Conservation (phyloP, 768 basidiomycete genomes). For the Hortiboletus flavorubellus region DNA sequence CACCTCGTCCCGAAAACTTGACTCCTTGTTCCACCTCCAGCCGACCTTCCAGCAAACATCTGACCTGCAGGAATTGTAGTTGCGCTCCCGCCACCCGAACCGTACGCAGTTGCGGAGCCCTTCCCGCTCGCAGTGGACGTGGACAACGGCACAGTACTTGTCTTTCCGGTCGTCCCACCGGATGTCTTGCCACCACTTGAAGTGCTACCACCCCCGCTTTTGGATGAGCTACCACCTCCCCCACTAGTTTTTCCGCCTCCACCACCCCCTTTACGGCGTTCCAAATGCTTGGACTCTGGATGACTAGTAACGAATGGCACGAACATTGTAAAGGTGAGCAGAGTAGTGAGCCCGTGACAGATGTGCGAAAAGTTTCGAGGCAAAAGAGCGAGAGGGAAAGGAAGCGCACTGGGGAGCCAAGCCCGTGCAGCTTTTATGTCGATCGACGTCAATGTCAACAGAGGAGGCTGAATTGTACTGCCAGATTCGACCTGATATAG, state of each 20-base stretch:
- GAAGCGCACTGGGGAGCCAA: background rate
- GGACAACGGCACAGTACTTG: conserved; percentile 17
- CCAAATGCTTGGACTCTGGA: conserved; percentile 1
- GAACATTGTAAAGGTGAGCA: conserved; percentile 9
- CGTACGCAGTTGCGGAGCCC: conserved; percentile 30
- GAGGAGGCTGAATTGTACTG: too few species aligned
- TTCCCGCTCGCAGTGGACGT: conserved; percentile 22
- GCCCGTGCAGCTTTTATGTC: background rate
- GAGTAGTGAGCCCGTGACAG: background rate
- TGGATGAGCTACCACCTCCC: background rate
- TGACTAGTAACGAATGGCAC: conserved; percentile 17
- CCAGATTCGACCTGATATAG: too few species aligned
- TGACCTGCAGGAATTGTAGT: conserved; percentile 43
- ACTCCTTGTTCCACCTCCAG: conserved; percentile 50
- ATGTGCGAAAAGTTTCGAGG: background rate
- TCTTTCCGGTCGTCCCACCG: background rate
- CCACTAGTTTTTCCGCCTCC: conserved; percentile 11
- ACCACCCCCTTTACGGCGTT: conserved; percentile 35
- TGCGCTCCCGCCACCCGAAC: conserved; percentile 30
- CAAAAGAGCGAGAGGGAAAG: background rate
- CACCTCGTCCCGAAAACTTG: conserved; percentile 46
- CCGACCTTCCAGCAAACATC: conserved; percentile 43
- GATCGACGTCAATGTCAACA: too few species aligned
- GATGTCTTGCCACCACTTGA: background rate
- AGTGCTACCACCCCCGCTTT: background rate